Base-by-base conservation (phyloP, 2,329 filamentous ascomycete species). In the Orbilia blumenaviensis region DNA sequence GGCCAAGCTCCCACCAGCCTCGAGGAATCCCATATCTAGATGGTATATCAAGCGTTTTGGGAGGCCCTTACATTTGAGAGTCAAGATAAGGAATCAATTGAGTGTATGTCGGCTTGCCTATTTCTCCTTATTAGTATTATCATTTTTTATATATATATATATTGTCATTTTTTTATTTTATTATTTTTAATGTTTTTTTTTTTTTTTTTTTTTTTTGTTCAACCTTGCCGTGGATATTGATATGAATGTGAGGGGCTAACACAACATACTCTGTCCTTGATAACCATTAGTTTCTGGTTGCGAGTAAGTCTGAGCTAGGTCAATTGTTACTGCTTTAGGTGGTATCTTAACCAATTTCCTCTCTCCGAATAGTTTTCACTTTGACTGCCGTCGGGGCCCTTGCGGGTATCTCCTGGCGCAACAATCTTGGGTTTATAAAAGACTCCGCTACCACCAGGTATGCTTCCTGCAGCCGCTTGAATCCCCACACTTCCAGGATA, bases 41-140 rank as follows among this genome's bases (percentile, higher is more conserved):
- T 75, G 71, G 72, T 58, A 69, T 23, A 14, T 27, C 12, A 76
- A 46, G 1, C 72, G 60, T 16, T 60, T 60, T 27, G 58, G 34
- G 14, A 69, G 48, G n/a, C 64, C 48, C 2, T 69, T 76, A 18
- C 58, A 66, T 14, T 32, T 76, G 9, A 68, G 72, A 46, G 67
- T 76, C 16, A 76, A 76, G 38, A 76, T 76, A 27, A 36, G 64
- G 23, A 76, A 76, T 29, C 72, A 76, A 69, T 76, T 76, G 41
- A 76, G 64, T 38, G 72, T 76, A 76, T 27, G 72, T 64, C 41
- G 12, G 3, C 1, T 23, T 29, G 7, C 10, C 7, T 62, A 21
- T 54, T 27, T 2, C 54, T 52, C 18, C n/a, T n/a, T n/a, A n/a
- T n/a, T n/a, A n/a, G n/a, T n/a, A n/a, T n/a, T n/a, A n/a, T n/a